Evolutionary conservation across 106 monocot species (phyloP), one percentile per base, ranked within the genome.

Genomic region (Alisma plantagoaquatica): DNA sequence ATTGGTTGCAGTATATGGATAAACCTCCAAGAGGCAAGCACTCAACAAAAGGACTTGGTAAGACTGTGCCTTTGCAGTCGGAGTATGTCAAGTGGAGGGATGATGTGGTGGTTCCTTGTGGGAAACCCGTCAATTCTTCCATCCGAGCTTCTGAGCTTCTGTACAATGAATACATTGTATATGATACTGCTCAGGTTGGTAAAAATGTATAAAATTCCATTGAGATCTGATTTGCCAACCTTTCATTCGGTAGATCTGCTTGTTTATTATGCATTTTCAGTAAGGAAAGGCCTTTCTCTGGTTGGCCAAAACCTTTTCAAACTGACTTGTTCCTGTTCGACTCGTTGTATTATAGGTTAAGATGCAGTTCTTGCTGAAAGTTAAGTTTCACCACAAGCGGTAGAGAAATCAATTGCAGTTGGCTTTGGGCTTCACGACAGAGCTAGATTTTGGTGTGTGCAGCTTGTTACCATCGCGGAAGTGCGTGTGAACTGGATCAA

Each of bases 331-430:
- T 38, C 14, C 35, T 43, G 11, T 29, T 41, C 66, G 49, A 47
- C 73, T n/a, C n/a, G n/a, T n/a, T n/a, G n/a, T n/a, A n/a, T n/a
- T n/a, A n/a, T n/a, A 98, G 96, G 89, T 90, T 22, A 98, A 98
- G 72, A 79, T 98, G 96, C 96, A 98, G 70, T 98, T 82, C 62
- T 56, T 89, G 71, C 45, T 89, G 71, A 98, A 98, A 69, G 96
- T 98, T 54, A 81, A 74, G 53, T 98, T 98, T 73, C 75, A 90
- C 58, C 89, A 98, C 72, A 98, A 82, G 70, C 66, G 79, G 60
- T 85, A 73, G 84, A 23, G n/a, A n/a, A n/a, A n/a, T n/a, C n/a
- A n/a, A n/a, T n/a, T n/a, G n/a, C n/a, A n/a, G n/a, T n/a, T n/a
- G n/a, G n/a, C n/a, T n/a, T n/a, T n/a, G n/a, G n/a, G n/a, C n/a